Base-by-base conservation (phyloP, 768 basidiomycete species). In the Rhizopogon vesiculosus region DNA sequence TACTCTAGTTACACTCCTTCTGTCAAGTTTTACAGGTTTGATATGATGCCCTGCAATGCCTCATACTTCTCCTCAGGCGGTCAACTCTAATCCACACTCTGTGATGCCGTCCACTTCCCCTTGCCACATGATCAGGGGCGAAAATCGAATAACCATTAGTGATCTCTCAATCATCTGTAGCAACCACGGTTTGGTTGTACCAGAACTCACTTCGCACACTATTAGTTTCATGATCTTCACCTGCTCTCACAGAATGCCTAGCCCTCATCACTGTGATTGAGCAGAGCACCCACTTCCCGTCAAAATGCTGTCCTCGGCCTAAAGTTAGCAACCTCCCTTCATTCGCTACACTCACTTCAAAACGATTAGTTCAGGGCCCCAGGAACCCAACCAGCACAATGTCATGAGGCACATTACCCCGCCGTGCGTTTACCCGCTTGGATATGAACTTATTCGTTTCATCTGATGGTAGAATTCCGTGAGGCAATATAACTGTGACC, bases 191-290 rank as follows among this genome's bases (percentile, higher is more conserved):
- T 74, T 86, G 45, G 84, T 85, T 6, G 71, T 83, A 35, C 72
- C 78, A 8, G 65, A 70, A 33, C 73, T 79, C 8, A 73, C 9
- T 72, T 75, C 10, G 52, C 62, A 3, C 57, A 78, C 33, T 62
- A 82, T 18, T 81, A 82, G 4, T 78, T 73, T 64, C 72, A 75
- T 38, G 82, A 79, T 42, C 71, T 88, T 68, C 19, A 69, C 68
- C 57, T 69, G 67, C 45, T 77, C 71, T 40, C 68, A 54, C 33
- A 19, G 12, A 48, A 35, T 33, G 65, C 57, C 54, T 69, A 52
- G 66, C 42, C 74, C 73, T 19, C 67, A 66, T 54, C 75, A 76
- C 51, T 75, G 74, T 62, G 63, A 63, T 31, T 57, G 66, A 35
- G 33, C 4, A 13, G 46, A 35, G 33, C 63, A 68, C 52, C 71